phyloP scores from a whole-genome alignment of 1,284 basidiomycete species.

The Trametes versicolor region DNA sequence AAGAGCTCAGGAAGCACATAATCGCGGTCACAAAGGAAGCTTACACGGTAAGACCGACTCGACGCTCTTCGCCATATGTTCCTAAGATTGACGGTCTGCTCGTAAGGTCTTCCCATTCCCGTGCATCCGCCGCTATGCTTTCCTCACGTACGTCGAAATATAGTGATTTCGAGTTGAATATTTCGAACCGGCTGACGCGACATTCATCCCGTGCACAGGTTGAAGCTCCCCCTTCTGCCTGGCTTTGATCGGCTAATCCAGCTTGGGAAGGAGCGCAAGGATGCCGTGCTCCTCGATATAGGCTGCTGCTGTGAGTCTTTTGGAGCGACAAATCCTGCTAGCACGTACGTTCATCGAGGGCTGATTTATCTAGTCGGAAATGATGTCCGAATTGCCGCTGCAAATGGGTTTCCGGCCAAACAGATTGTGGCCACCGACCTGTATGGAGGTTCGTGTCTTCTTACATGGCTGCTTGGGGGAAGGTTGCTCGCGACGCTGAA shows the following conservation, averaged over 20 bases:
- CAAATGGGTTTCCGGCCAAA: slow-evolving; percentile 50
- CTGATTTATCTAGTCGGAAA: slow-evolving; percentile 50
- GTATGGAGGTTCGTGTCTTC: slow-evolving; percentile 40
- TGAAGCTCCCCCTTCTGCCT: slow-evolving; percentile 43
- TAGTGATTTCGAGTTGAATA: no score
- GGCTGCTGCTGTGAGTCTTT: slow-evolving; percentile 58
- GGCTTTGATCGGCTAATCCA: slow-evolving; percentile 52
- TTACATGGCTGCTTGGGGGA: no score
- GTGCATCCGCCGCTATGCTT: slow-evolving; percentile 37
- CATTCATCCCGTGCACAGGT: slow-evolving; percentile 38
- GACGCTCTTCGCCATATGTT: background rate
- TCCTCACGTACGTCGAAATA: background rate
- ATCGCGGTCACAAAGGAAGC: slow-evolving; percentile 53
- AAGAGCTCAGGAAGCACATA: slow-evolving; percentile 55
- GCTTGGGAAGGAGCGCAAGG: slow-evolving; percentile 48
- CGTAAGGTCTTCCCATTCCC: slow-evolving; percentile 48
- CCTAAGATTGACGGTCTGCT: background rate
- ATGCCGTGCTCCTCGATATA: slow-evolving; percentile 58
- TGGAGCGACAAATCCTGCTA: background rate
- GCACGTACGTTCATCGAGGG: background rate
- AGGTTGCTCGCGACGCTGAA: no score
- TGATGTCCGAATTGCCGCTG: slow-evolving; percentile 52
- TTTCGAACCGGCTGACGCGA: background rate
- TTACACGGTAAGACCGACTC: slow-evolving; percentile 45
- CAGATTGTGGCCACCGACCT: slow-evolving; percentile 50